phyloP scores from a whole-genome alignment of 1,139 yeast species.

The Suhomyces choctaworum region DNA sequence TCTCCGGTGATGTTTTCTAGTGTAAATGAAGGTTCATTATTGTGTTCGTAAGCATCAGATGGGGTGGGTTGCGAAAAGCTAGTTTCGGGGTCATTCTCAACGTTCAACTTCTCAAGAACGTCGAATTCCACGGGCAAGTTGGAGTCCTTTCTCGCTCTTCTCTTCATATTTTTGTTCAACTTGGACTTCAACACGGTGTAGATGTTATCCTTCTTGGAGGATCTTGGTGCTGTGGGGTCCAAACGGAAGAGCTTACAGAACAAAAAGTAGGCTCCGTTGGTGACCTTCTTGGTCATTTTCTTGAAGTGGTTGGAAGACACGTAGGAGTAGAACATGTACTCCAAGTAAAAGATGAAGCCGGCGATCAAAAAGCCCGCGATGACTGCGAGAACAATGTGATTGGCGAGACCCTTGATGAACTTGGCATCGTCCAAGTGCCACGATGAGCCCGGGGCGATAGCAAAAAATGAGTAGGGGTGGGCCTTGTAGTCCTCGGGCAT shows the following conservation, averaged over 20 bases:
- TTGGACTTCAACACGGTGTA: conserved; percentile 12
- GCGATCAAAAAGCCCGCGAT: conserved; percentile 66
- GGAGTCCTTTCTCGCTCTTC: conserved; percentile 56
- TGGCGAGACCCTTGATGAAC: conserved; percentile 66
- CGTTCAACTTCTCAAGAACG: conserved; percentile 28
- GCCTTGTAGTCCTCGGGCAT: conserved; percentile 72
- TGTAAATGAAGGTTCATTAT: conserved; percentile 1
- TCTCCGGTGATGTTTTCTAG: conserved; percentile 6
- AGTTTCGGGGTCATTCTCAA: conserved; percentile 5
- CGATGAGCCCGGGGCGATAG: conserved; percentile 75
- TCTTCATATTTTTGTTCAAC: conserved; percentile 24
- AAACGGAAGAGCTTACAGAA: conserved; percentile 5
- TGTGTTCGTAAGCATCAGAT: not conserved
- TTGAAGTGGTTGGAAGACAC: conserved; percentile 35
- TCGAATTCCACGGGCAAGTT: conserved; percentile 46
- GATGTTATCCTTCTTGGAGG: conserved; percentile 2
- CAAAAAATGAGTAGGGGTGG: conserved; percentile 60
- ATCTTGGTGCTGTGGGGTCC: conserved; percentile 5
- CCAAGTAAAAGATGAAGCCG: conserved; percentile 54
- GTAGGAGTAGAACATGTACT: conserved; percentile 59
- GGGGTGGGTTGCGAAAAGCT: not conserved
- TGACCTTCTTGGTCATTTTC: conserved; percentile 23
- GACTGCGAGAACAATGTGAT: conserved; percentile 69
- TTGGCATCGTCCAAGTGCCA: conserved; percentile 90
- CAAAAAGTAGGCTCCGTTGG: conserved; percentile 3